A percentile compares a stretch with the other conserved stretches of the same genome.
These are phyloP conservation scores for Penicillium brasilianum DNA, from an alignment of 2,329 filamentous ascomycete genomes.

Conservation along the genomic window DNA sequence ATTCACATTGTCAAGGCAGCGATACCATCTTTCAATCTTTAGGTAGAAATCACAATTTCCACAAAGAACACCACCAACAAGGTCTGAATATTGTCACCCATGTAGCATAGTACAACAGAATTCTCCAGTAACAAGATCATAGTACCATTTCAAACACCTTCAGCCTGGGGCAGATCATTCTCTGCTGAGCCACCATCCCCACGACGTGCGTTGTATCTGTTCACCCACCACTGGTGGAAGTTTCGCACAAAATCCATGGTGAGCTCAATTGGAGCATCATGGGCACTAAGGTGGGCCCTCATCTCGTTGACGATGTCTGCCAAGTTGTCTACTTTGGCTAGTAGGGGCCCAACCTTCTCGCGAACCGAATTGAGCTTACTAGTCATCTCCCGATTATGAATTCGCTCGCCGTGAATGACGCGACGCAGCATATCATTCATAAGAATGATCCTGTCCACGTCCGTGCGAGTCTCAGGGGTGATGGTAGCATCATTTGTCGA, in stretches of 20 bases:
- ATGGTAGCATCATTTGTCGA: not conserved
- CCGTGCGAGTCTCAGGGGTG: not conserved
- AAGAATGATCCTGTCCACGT: not conserved
- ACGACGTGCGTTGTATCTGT: not conserved
- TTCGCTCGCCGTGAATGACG: not conserved
- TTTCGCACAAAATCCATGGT: constrained; percentile 3
- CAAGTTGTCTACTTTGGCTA: not conserved
- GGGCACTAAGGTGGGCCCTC: not conserved
- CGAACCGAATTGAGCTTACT: not conserved
- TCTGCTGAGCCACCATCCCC: not conserved
- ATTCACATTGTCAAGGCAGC: not conserved
- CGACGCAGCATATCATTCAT: not conserved
- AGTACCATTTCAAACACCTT: not conserved
- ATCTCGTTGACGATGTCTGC: not conserved
- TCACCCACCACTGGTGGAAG: constrained; percentile 1
- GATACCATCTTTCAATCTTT: not conserved
- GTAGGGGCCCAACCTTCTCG: not conserved
- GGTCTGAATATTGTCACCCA: not conserved
- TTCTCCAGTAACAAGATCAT: not conserved
- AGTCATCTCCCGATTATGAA: not conserved
- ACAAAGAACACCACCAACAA: not conserved
- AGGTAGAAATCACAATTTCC: no score
- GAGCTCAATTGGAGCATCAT: constrained; percentile 4
- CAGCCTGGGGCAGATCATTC: not conserved
- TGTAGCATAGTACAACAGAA: not conserved